These are phyloP conservation scores for Cadophora gregata DNA, from an alignment of 2,329 filamentous ascomycete genomes.

Conservation along the genomic window DNA sequence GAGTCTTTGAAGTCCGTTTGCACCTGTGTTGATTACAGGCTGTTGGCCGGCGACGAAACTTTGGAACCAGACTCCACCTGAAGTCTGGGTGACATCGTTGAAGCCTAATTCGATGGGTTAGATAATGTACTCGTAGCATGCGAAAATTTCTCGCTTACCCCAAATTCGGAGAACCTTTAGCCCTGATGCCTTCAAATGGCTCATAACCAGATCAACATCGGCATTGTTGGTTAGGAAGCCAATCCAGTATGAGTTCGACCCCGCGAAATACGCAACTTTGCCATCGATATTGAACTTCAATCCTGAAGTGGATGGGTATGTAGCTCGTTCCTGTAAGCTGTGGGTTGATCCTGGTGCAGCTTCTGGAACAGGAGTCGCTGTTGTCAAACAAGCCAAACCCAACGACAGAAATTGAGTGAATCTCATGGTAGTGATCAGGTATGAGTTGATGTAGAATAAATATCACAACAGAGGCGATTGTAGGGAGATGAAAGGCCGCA, in stretches of 20 bases:
- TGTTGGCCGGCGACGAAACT: slow-evolving; percentile 49
- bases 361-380: background rate
- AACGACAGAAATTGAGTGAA: background rate
- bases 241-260: slow-evolving; percentile 63
- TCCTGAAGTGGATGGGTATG: slow-evolving; percentile 1
- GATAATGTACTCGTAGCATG: slow-evolving; percentile 47
- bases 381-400: background rate
- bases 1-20: slow-evolving; percentile 66
- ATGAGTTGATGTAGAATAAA: background rate
- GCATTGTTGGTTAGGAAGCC: slow-evolving; percentile 57
- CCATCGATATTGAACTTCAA: slow-evolving; percentile 50
- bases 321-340: background rate
- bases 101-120: slow-evolving; percentile 68
- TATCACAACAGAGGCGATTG: background rate
- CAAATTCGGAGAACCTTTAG: slow-evolving; percentile 15
- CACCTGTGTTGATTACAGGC: slow-evolving; percentile 68
- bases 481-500: background rate
- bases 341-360: background rate
- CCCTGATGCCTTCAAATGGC: slow-evolving; percentile 49
- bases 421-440: background rate
- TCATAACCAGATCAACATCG: slow-evolving; percentile 60
- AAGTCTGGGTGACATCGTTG: slow-evolving; percentile 56
- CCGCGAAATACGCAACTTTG: slow-evolving; percentile 54
- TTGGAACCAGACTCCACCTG: slow-evolving; percentile 52
- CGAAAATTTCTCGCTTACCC: slow-evolving; percentile 36